Percentiles rank a stretch among this genome's conserved stretches.
phyloP scores from a whole-genome alignment of 495 filamentous ascomycete genomes.

The Aspergillus biplanus region DNA sequence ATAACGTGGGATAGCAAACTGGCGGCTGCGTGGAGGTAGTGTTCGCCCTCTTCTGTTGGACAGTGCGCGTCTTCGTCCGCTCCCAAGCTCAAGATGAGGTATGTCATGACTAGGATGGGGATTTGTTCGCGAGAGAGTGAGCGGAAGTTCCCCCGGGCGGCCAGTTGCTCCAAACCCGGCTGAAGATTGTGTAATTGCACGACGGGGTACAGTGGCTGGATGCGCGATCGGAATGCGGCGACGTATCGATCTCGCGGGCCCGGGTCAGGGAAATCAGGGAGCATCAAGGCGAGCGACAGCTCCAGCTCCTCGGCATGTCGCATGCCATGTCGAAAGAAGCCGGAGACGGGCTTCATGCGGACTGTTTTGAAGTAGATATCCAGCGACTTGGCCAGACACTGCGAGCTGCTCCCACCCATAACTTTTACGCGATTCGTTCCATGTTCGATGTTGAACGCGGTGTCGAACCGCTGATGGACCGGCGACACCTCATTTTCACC shows the following conservation, averaged over 20 bases:
- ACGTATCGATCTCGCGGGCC: constrained; percentile 4
- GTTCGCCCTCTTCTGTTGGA: constrained; percentile 17
- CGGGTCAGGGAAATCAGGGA: constrained; percentile 13
- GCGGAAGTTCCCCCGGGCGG: background rate
- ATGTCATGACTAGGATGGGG: constrained; percentile 11
- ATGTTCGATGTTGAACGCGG: constrained; percentile 18
- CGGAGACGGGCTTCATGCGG: constrained; percentile 19
- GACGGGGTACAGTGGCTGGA: constrained; percentile 20
- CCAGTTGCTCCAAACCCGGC: constrained; percentile 4
- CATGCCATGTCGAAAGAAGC: constrained; percentile 20
- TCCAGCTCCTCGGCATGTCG: constrained; percentile 22
- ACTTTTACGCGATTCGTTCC: constrained; percentile 21
- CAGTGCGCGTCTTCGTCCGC: constrained; percentile 12
- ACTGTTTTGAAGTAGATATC: constrained; percentile 24
- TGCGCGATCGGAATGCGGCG: constrained; percentile 4
- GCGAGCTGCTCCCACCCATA: constrained; percentile 24
- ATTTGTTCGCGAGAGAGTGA: constrained; percentile 12
- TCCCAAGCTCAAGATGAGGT: constrained; percentile 20
- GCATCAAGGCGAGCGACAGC: constrained; percentile 8
- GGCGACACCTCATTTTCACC: constrained; percentile 13
- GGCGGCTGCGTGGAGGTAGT: constrained; percentile 19
- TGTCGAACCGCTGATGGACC: constrained; percentile 21
- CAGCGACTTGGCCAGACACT: constrained; percentile 24
- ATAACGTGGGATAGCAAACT: constrained; percentile 20
- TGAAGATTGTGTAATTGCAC: constrained; percentile 2